A percentile compares a stretch with the other conserved stretches of the same genome.
Evolutionary conservation across 306 rosid species (phyloP).

Genomic region (Biancaea sappan): DNA sequence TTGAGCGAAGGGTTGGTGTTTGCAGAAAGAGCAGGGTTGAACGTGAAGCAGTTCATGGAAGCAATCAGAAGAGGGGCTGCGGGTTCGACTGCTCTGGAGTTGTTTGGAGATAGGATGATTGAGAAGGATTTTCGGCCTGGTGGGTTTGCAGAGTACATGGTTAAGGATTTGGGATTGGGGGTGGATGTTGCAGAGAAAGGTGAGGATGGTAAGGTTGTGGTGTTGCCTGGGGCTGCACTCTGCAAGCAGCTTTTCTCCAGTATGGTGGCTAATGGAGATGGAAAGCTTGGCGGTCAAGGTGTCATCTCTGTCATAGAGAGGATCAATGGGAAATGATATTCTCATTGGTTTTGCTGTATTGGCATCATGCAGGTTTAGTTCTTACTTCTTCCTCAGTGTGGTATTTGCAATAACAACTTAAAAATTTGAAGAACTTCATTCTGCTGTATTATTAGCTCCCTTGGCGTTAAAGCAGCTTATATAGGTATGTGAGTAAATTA

Average conservation of each 20-base stretch:
- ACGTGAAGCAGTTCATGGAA: constrained; percentile 49
- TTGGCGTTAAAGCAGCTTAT: not conserved
- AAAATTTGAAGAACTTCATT: not conserved
- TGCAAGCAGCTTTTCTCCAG: constrained; percentile 64
- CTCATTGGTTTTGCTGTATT: not conserved
- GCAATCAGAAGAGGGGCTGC: constrained; percentile 70
- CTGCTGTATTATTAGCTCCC: not conserved
- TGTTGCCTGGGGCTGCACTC: constrained; percentile 78
- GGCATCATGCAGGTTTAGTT: not conserved
- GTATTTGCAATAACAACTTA: not conserved
- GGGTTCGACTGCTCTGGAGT: constrained; percentile 64
- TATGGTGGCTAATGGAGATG: constrained; percentile 84
- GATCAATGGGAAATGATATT: constrained; percentile 58
- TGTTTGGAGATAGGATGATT: constrained; percentile 74
- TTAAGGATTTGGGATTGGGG: constrained; percentile 92
- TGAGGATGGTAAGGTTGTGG: constrained; percentile 49
- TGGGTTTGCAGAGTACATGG: constrained; percentile 69
- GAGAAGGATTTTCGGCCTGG: constrained; percentile 68
- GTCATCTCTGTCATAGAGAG: constrained; percentile 70
- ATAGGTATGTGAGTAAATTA: not conserved
- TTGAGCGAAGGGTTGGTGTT: constrained; percentile 78
- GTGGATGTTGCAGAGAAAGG: constrained; percentile 59
- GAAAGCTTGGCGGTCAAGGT: constrained; percentile 74
- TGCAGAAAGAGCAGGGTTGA: constrained; percentile 68
- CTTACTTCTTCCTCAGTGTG: not conserved